Evolutionary conservation across 2,329 filamentous ascomycete genomes (phyloP).

Genomic region (Eutypella sp.): DNA sequence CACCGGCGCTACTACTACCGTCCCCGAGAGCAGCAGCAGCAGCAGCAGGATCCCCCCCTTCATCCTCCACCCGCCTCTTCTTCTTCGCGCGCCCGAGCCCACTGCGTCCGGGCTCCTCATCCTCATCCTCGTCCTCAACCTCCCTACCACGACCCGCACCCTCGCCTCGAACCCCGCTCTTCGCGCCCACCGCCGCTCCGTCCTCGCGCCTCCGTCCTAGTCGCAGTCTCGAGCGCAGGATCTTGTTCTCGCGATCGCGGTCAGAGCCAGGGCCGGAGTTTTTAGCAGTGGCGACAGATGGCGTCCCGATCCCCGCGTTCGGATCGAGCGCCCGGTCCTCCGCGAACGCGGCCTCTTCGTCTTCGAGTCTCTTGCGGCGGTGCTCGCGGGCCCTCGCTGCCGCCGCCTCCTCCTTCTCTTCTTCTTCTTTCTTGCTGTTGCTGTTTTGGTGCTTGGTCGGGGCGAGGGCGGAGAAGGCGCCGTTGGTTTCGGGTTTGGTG

Average conservation of each 20-base stretch:
- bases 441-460: neutral
- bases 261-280: conserved; percentile 3
- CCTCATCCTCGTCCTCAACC: conserved; percentile 16
- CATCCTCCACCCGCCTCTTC: conserved; percentile 3
- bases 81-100: conserved; percentile 27
- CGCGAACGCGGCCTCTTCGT: conserved; percentile 18
- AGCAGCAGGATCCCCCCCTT: neutral
- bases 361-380: conserved; percentile 2
- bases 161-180: neutral
- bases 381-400: conserved; percentile 3
- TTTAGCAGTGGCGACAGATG: neutral
- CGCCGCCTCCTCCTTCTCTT: conserved; percentile 6
- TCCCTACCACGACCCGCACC: conserved; percentile 4
- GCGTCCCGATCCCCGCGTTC: conserved; percentile 20
- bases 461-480: conserved; percentile 13
- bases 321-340: conserved; percentile 19
- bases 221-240: conserved; percentile 16
- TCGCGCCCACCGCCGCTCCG: neutral
- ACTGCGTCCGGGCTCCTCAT: conserved; percentile 27
- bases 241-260: conserved; percentile 14
- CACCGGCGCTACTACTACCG: neutral
- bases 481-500: neutral
- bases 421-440: conserved; percentile 5
- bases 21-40: neutral
- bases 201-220: conserved; percentile 12